phyloP scores from a whole-genome alignment of 208 protist species.

The Phytomonas sp. region DNA sequence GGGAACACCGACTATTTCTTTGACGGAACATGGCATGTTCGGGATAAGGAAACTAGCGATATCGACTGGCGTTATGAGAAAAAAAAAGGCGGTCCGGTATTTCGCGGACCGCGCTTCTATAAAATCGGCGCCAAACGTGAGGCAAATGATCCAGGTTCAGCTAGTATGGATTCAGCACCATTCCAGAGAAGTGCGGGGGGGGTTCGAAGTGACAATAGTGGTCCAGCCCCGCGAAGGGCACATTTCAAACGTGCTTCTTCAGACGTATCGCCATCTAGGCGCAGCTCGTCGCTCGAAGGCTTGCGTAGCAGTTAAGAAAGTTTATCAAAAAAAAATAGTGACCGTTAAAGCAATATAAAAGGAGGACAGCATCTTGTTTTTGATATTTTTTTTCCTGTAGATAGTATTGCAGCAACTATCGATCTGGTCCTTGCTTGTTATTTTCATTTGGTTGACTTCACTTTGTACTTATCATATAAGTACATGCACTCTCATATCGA shows the following conservation, averaged over 20 bases:
- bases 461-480: not conserved
- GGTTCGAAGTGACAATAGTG: not conserved
- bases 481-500: not conserved
- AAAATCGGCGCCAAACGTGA: constrained; percentile 52
- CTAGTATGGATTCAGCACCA: constrained; percentile 43
- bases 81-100: constrained; percentile 57
- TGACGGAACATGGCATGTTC: constrained; percentile 55
- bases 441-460: not conserved
- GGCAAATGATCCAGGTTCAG: constrained; percentile 32
- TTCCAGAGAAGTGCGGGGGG: not conserved
- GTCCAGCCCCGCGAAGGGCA: not conserved
- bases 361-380: no score
- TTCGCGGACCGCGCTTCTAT: constrained; percentile 72
- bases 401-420: not conserved
- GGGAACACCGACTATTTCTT: constrained; percentile 69
- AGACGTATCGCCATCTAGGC: not conserved
- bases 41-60: constrained; percentile 66
- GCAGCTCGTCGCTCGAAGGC: not conserved
- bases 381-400: not conserved
- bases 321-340: not conserved
- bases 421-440: not conserved
- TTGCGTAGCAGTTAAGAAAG: constrained; percentile 3
- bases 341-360: not conserved
- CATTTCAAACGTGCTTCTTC: constrained; percentile 7
- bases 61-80: constrained; percentile 85